These are phyloP conservation scores for Saksenaea oblongispora DNA, from an alignment of 371 early-diverging fungal species.

Conservation along the genomic window DNA sequence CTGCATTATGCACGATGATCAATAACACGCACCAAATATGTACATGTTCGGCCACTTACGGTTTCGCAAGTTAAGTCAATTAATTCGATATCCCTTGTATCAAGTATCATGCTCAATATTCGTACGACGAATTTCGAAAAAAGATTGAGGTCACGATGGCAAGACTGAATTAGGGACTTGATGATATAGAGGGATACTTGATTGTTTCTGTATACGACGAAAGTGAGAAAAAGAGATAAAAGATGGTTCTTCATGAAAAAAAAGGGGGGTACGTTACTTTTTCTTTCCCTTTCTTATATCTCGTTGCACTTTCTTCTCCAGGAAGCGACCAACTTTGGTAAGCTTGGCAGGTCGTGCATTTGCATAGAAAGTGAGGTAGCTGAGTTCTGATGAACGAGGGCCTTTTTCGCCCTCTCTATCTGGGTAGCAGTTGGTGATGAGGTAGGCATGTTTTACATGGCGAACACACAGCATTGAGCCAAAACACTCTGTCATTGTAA, in stretches of 20 bases:
- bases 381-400: constrained; percentile 81
- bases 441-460: constrained; percentile 84
- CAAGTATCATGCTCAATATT: constrained; percentile 52
- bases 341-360: constrained; percentile 88
- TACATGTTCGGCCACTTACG: constrained; percentile 29
- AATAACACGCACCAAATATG: background rate
- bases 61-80: constrained; percentile 56
- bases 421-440: constrained; percentile 90
- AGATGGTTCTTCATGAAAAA: background rate
- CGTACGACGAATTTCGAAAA: constrained; percentile 73
- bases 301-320: constrained; percentile 69
- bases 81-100: constrained; percentile 56
- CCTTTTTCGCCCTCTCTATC: constrained; percentile 70
- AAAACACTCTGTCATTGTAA: constrained; percentile 11
- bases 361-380: constrained; percentile 88
- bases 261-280: constrained; percentile 41
- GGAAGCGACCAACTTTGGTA: constrained; percentile 83
- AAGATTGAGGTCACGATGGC: constrained; percentile 75
- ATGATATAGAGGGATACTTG: constrained; percentile 65
- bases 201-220: constrained; percentile 28
- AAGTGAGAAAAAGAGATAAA: background rate
- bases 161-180: constrained; percentile 70
- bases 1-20: constrained; percentile 30
- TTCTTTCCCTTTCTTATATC: constrained; percentile 66
- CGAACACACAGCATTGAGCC: constrained; percentile 12